Conservation (phyloP, 2,329 filamentous ascomycete species). For the Cladosporium colombiae region DNA sequence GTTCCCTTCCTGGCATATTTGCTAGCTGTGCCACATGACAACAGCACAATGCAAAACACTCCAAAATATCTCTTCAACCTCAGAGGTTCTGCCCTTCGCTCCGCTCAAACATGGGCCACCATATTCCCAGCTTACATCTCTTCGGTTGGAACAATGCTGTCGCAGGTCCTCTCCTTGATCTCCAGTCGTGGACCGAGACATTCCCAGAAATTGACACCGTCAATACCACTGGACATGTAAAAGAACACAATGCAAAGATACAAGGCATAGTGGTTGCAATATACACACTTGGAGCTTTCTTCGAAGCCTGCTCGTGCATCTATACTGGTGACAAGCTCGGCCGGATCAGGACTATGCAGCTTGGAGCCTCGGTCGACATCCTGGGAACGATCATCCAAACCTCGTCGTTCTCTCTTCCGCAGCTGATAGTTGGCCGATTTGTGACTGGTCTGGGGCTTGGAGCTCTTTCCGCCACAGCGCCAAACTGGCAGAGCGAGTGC, state of each 20-base stretch:
- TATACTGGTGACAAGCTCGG: slow-evolving; percentile 48
- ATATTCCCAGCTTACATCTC: slow-evolving; percentile 48
- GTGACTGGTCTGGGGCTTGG: slow-evolving; percentile 49
- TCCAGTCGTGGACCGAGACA: slow-evolving; percentile 43
- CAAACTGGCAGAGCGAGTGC: slow-evolving; percentile 50
- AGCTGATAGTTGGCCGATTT: slow-evolving; percentile 50
- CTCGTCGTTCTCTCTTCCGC: slow-evolving; percentile 47
- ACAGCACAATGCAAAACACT: background rate
- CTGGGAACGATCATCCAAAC: slow-evolving; percentile 49
- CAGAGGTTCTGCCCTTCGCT: background rate
- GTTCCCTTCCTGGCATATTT: background rate
- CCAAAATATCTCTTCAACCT: background rate
- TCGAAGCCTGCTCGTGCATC: slow-evolving; percentile 49
- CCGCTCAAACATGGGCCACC: slow-evolving; percentile 38
- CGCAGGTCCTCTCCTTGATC: slow-evolving; percentile 48
- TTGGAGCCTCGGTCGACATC: slow-evolving; percentile 43
- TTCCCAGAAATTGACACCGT: slow-evolving; percentile 54
- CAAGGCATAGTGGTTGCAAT: slow-evolving; percentile 49
- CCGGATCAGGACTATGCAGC: slow-evolving; percentile 48
- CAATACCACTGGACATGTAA: slow-evolving; percentile 39
- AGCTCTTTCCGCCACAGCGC: slow-evolving; percentile 46
- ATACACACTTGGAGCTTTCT: slow-evolving; percentile 50
- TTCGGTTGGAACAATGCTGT: slow-evolving; percentile 57
- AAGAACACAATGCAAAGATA: slow-evolving; percentile 47
- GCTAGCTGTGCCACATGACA: background rate